Evolutionary conservation across 768 basidiomycete species (phyloP), one percentile per base, ranked within the genome.

Genomic region (Serendipita vermifera): DNA sequence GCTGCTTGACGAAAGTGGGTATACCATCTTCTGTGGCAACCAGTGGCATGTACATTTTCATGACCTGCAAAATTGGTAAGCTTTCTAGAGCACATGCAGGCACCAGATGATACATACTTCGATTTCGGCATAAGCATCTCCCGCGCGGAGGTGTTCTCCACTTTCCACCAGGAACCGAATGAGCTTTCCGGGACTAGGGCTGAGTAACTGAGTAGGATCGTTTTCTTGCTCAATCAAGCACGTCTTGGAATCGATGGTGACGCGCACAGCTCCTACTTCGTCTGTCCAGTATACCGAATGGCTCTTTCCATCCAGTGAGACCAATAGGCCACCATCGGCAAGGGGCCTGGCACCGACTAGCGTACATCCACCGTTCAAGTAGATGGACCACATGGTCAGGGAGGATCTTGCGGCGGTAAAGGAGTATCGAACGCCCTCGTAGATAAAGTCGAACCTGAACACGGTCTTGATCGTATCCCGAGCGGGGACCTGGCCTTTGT

Each of bases 41-140:
- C 56, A 99, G 80, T 3, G 92, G 92, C 94, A 99, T 96, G 70
- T 96, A 96, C 96, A 98, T 99, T 75, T 99, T 97, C 91, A 96
- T 93, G 59, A 90, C 87, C 85, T 86, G 55, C 9, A 22, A 57
- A 9, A 38, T 39, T 31, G 55, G 58, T 5, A 62, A 29, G 29
- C 9, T 59, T 41, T 58, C 56, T 35, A 17, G 58, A 3, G 54
- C 4, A 36, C 27, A 20, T 24, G n/a, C 33, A 48, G 15, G 46
- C 31, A 59, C 1, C 40, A n/a, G 40, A 54, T 55, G 55, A 27
- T 4, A 62, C 77, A 55, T 61, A 88, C 88, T 78, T 98, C 96
- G 40, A 99, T 97, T 67, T 99, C 96, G 54, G 96, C 96, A 68
- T 97, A 98, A 58, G 88, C 85, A 60, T 98, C 91, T 17, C 96